Evolutionary conservation across 495 filamentous ascomycete species (phyloP).

Genomic region (Bathelium albidoporum): DNA sequence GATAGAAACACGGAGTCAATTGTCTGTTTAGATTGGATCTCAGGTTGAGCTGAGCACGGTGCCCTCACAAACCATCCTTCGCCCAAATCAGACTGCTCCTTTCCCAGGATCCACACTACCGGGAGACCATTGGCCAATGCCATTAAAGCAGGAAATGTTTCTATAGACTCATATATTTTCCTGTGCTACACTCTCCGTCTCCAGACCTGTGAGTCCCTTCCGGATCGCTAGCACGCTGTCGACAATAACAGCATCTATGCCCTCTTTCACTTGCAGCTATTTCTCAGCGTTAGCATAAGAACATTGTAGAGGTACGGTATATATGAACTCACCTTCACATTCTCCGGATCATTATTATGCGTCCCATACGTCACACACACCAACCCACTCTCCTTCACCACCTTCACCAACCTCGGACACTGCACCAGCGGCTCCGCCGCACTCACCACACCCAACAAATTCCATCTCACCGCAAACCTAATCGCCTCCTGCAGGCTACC

Average conservation of each 20-base stretch:
- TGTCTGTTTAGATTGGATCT: neutral
- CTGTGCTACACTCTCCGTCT: neutral
- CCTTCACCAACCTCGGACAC: slow-evolving; percentile 80
- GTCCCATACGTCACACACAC: slow-evolving; percentile 93
- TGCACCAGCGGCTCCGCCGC: slow-evolving; percentile 75
- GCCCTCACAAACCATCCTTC: neutral
- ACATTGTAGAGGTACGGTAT: slow-evolving; percentile 6
- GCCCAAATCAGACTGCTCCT: neutral
- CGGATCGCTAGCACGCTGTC: slow-evolving; percentile 80
- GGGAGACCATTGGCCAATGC: neutral
- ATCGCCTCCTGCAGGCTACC: slow-evolving; percentile 90
- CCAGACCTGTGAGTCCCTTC: slow-evolving; percentile 49
- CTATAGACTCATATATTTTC: neutral
- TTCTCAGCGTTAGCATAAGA: slow-evolving; percentile 31
- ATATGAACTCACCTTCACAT: slow-evolving; percentile 60
- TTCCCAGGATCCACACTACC: neutral
- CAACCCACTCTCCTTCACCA: slow-evolving; percentile 90
- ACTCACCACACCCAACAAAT: slow-evolving; percentile 81
- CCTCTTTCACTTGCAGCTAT: slow-evolving; percentile 73
- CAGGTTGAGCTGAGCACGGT: neutral
- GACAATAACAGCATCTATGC: slow-evolving; percentile 94
- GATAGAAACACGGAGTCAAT: neutral
- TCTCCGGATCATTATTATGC: slow-evolving; percentile 73
- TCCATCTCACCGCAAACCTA: slow-evolving; percentile 88
- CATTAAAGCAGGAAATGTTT: neutral